A percentile compares a stretch with the other conserved stretches of the same genome.
Conservation (phyloP, 352 stramenopile species). For the Phytophthora hybrid region DNA sequence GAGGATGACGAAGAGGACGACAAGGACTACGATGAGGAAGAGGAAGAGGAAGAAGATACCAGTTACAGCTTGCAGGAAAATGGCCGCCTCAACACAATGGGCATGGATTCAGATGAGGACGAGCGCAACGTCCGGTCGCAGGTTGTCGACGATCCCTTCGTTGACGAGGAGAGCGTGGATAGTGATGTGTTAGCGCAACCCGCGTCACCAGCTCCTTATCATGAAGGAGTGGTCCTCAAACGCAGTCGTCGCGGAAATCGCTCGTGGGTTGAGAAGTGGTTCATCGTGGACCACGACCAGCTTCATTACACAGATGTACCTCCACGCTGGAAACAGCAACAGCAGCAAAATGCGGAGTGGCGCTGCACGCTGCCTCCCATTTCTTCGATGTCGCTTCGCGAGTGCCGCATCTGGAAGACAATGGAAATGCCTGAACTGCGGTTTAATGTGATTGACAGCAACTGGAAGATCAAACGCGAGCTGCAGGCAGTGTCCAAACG, state of each 20-base stretch:
- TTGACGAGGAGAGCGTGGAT: slow-evolving; percentile 44
- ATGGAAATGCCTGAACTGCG: slow-evolving; percentile 86
- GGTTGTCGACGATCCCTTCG: slow-evolving; percentile 42
- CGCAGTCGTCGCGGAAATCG: slow-evolving; percentile 76
- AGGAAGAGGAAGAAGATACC: slow-evolving; percentile 47
- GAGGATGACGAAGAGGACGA: slow-evolving; percentile 60
- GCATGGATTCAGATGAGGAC: slow-evolving; percentile 53
- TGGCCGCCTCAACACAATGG: slow-evolving; percentile 50
- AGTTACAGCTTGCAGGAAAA: slow-evolving; percentile 35
- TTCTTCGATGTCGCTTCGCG: slow-evolving; percentile 70
- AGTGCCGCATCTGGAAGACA: slow-evolving; percentile 88
- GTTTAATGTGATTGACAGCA: slow-evolving; percentile 81
- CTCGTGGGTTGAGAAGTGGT: slow-evolving; percentile 77
- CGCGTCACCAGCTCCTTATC: slow-evolving; percentile 50
- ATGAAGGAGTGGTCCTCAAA: slow-evolving; percentile 75
- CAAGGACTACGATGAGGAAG: slow-evolving; percentile 41
- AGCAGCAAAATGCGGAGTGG: slow-evolving; percentile 37
- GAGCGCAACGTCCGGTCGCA: slow-evolving; percentile 42
- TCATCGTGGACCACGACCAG: slow-evolving; percentile 72
- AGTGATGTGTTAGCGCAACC: slow-evolving; percentile 36
- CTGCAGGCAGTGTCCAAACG: slow-evolving; percentile 65
- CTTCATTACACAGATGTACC: slow-evolving; percentile 76
- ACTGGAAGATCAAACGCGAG: slow-evolving; percentile 87
- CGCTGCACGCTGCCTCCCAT: slow-evolving; percentile 46
- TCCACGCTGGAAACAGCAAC: slow-evolving; percentile 38